phyloP scores from a whole-genome alignment of 371 early-diverging fungal genomes.

The Apophysomyces ossiformis region DNA sequence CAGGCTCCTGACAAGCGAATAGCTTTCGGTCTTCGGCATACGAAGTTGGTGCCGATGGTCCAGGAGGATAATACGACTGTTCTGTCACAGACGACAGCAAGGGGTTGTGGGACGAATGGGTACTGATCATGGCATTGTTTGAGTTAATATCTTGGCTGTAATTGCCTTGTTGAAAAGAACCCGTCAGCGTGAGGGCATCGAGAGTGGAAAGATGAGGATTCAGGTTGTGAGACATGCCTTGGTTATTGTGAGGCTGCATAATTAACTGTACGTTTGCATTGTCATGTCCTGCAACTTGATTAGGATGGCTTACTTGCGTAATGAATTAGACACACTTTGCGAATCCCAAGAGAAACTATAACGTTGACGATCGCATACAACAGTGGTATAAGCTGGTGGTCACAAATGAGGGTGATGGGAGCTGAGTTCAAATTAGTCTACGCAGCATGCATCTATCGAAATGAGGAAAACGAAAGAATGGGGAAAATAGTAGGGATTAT shows the following conservation, averaged over 20 bases:
- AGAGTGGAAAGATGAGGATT: conserved; percentile 7
- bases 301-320: neutral
- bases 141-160: conserved; percentile 3
- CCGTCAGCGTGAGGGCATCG: conserved; percentile 9
- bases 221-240: conserved; percentile 8
- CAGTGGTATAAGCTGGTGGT: neutral
- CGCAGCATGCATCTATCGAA: no score
- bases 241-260: neutral
- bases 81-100: neutral
- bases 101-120: neutral
- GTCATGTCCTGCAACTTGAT: neutral
- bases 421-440: no score
- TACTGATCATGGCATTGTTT: conserved; percentile 7
- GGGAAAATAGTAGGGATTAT: no score
- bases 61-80: conserved; percentile 4
- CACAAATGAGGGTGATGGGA: no score
- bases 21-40: conserved; percentile 7
- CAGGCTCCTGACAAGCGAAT: conserved; percentile 4
- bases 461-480: no score
- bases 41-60: conserved; percentile 2
- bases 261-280: neutral
- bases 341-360: conserved; percentile 4
- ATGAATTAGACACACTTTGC: neutral
- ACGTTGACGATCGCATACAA: conserved; percentile 9
- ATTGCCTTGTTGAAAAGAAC: conserved; percentile 5